Conservation (phyloP, 164 flowering plant species). For the Aristolochia californica region DNA sequence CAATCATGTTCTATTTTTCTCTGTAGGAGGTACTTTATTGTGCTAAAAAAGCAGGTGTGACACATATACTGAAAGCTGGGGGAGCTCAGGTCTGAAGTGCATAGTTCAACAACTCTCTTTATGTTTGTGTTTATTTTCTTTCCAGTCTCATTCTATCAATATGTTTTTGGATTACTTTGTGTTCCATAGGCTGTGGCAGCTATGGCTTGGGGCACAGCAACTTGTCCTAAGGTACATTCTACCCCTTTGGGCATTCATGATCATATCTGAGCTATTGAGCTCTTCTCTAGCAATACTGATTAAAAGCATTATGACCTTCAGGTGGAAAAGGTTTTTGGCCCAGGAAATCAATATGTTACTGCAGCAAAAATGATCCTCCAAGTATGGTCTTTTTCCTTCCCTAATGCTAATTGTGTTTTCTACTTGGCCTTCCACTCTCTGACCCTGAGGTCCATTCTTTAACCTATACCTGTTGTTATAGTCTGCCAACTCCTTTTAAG, state of each 20-base stretch:
- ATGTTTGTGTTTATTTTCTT: neutral
- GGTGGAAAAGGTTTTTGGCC: slow-evolving; percentile 97
- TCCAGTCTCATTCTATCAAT: neutral
- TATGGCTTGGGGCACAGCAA: slow-evolving; percentile 99
- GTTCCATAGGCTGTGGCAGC: slow-evolving; percentile 77
- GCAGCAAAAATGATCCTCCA: slow-evolving; percentile 99
- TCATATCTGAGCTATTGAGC: neutral
- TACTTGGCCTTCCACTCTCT: too few relatives aligned
- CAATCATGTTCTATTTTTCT: neutral
- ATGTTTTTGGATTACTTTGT: neutral
- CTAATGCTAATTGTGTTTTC: neutral
- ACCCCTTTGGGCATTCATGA: neutral
- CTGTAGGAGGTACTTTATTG: slow-evolving; percentile 90
- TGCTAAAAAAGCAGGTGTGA: slow-evolving; percentile 98
- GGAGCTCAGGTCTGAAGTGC: slow-evolving; percentile 80
- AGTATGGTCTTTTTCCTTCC: slow-evolving; percentile 24
- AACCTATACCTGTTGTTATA: too few relatives aligned
- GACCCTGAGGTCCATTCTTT: too few relatives aligned
- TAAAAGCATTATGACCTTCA: slow-evolving; percentile 17
- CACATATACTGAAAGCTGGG: slow-evolving; percentile 96
- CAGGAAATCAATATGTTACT: slow-evolving; percentile 97
- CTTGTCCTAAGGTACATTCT: slow-evolving; percentile 81
- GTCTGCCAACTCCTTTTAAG: too few relatives aligned
- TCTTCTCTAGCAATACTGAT: neutral
- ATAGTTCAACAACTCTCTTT: neutral